phyloP scores from a whole-genome alignment of 495 filamentous ascomycete genomes.

The Chaetomidium leptoderma region DNA sequence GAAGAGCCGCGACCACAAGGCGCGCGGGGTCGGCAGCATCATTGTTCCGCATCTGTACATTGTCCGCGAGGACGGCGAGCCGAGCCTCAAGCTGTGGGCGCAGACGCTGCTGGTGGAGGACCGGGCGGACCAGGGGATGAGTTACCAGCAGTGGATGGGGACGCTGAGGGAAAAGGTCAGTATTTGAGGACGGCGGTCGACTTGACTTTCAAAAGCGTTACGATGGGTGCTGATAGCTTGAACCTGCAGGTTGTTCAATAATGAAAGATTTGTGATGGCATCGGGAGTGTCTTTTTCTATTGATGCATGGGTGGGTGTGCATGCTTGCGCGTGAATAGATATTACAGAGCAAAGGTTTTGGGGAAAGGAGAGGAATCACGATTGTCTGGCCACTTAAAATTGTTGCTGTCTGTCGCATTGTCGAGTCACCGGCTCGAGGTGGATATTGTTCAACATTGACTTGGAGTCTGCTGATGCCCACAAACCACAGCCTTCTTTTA shows the following conservation, averaged over 20 bases:
- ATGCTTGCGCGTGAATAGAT: slow-evolving; percentile 13
- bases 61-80: slow-evolving; percentile 92
- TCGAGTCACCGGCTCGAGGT: neutral
- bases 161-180: slow-evolving; percentile 92
- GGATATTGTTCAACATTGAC: neutral
- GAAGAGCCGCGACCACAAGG: slow-evolving; percentile 84
- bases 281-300: neutral
- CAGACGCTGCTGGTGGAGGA: slow-evolving; percentile 95
- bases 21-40: slow-evolving; percentile 84
- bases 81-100: slow-evolving; percentile 91
- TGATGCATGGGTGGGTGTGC: slow-evolving; percentile 2
- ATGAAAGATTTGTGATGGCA: slow-evolving; percentile 3
- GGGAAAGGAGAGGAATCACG: neutral
- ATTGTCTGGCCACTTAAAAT: slow-evolving; percentile 1
- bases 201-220: neutral
- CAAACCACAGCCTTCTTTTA: neutral
- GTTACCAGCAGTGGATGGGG: slow-evolving; percentile 89
- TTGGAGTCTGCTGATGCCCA: neutral
- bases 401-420: no score
- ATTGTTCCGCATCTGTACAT: slow-evolving; percentile 88
- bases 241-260: slow-evolving; percentile 24
- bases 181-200: slow-evolving; percentile 16
- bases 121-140: slow-evolving; percentile 86
- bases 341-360: slow-evolving; percentile 1
- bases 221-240: slow-evolving; percentile 3